Conservation (phyloP, 345 rosid species). For the Populus alba region DNA sequence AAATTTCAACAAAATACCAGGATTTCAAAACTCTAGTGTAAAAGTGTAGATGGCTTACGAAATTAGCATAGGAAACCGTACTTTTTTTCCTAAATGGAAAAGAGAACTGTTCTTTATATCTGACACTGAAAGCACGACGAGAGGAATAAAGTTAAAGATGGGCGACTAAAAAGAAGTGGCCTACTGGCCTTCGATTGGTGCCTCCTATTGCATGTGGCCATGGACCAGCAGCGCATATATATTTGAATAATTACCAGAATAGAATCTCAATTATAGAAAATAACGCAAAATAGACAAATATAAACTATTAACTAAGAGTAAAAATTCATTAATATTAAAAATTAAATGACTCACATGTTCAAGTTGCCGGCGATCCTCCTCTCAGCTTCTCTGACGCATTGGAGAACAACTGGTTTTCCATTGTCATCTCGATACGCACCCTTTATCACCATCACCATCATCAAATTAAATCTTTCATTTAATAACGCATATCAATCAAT, state of each 20-base stretch:
- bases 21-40: no score
- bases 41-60: no score
- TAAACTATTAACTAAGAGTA: background rate
- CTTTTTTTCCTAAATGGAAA: background rate
- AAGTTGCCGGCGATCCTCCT: constrained; percentile 69
- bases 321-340: background rate
- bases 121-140: background rate
- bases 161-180: background rate
- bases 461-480: background rate
- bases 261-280: background rate
- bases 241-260: background rate
- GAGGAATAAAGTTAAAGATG: background rate
- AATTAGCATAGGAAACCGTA: no score
- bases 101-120: background rate
- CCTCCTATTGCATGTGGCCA: background rate
- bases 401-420: constrained; percentile 88
- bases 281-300: background rate
- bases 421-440: constrained; percentile 96
- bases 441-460: constrained; percentile 24
- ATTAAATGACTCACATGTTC: constrained; percentile 52
- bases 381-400: constrained; percentile 92
- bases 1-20: no score
- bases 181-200: background rate
- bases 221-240: background rate
- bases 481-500: background rate